Conservation (phyloP, 1,139 yeast genomes). For the Saccharomyces hybrid region DNA sequence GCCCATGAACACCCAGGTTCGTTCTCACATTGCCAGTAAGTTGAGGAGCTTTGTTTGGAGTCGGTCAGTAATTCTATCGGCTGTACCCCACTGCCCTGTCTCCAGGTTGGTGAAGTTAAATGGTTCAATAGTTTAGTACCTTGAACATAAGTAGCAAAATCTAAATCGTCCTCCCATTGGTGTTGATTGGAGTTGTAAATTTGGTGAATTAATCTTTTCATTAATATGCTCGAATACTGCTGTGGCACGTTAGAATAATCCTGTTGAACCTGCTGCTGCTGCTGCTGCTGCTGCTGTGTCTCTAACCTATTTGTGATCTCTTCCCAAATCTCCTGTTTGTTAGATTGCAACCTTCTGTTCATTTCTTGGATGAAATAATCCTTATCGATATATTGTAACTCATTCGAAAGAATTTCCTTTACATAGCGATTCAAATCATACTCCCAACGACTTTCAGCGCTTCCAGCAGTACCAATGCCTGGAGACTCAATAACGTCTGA, state of each 20-base stretch:
- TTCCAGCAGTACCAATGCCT: background rate
- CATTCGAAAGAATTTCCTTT: conserved; percentile 25
- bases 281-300: background rate
- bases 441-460: conserved; percentile 10
- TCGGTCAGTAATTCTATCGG: conserved; percentile 27
- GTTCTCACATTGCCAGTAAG: conserved; percentile 33
- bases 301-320: conserved; percentile 20
- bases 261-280: background rate
- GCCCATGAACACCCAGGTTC: conserved; percentile 28
- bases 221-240: conserved; percentile 23
- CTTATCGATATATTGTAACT: conserved; percentile 28
- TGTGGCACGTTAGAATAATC: conserved; percentile 11
- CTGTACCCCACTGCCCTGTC: conserved; percentile 20
- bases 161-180: conserved; percentile 31
- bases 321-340: conserved; percentile 23
- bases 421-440: conserved; percentile 28
- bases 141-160: conserved; percentile 29
- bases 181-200: conserved; percentile 29
- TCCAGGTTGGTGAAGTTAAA: conserved; percentile 25
- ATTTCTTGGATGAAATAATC: conserved; percentile 23
- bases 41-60: conserved; percentile 20
- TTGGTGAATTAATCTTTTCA: conserved; percentile 24
- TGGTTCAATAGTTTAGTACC: conserved; percentile 29
- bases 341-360: conserved; percentile 19
- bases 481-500: conserved; percentile 16